Conservation (phyloP, 345 rosid species). For the Dipteronia dyeriana region DNA sequence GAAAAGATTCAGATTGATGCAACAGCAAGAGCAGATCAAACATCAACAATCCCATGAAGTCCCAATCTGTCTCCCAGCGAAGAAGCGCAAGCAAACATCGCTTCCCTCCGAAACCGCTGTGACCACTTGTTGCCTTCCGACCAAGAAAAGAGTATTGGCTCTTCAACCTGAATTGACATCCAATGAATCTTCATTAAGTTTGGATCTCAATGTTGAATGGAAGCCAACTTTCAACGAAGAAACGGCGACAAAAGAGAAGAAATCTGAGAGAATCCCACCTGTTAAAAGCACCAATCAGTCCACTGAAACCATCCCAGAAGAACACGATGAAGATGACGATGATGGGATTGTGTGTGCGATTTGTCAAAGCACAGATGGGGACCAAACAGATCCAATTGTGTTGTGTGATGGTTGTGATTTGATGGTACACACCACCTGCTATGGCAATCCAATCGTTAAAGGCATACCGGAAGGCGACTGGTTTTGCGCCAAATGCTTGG, state of each 20-base stretch:
- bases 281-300: constrained; percentile 8
- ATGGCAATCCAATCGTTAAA: constrained; percentile 69
- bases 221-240: constrained; percentile 35
- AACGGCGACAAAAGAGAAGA: background rate
- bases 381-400: constrained; percentile 85
- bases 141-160: constrained; percentile 91
- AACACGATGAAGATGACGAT: constrained; percentile 30
- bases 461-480: constrained; percentile 86
- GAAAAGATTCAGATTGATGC: constrained; percentile 62
- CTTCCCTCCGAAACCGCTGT: constrained; percentile 10
- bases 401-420: constrained; percentile 95
- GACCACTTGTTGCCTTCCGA: constrained; percentile 49
- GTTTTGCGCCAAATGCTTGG: constrained; percentile 64
- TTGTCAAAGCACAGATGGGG: constrained; percentile 94
- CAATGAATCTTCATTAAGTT: constrained; percentile 45
- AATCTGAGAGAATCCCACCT: constrained; percentile 13
- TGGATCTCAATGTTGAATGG: constrained; percentile 79
- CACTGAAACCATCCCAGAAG: background rate
- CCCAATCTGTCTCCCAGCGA: constrained; percentile 58
- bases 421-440: constrained; percentile 90
- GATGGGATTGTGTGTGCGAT: constrained; percentile 85
- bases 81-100: constrained; percentile 65
- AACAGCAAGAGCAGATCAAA: constrained; percentile 23
- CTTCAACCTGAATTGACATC: constrained; percentile 53
- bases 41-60: constrained; percentile 28